phyloP scores from a whole-genome alignment of 306 rosid genomes.

The Erythrophleum fordii region DNA sequence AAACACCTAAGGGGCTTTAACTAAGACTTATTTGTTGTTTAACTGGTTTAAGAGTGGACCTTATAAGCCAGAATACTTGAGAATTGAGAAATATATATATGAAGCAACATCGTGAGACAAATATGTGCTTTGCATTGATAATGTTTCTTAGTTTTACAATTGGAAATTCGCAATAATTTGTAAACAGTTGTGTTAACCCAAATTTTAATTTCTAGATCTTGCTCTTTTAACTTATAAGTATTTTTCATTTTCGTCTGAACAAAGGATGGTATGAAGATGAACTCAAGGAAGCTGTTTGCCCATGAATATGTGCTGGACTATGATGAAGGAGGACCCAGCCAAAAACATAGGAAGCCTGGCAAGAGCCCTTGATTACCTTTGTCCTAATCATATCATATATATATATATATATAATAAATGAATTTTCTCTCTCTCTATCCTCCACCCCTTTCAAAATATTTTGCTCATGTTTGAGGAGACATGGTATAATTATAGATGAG shows the following conservation, averaged over 20 bases:
- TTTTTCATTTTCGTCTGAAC: slow-evolving; percentile 31
- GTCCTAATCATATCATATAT: slow-evolving; percentile 15
- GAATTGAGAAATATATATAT: slow-evolving; percentile 7
- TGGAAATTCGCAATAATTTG: neutral
- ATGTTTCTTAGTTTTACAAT: neutral
- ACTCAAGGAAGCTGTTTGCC: slow-evolving; percentile 58
- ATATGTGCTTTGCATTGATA: slow-evolving; percentile 3
- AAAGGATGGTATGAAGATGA: slow-evolving; percentile 51
- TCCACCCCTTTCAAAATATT: slow-evolving; percentile 36
- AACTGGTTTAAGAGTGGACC: slow-evolving; percentile 14
- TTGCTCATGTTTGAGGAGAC: slow-evolving; percentile 53
- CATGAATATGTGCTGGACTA: slow-evolving; percentile 62
- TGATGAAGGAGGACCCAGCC: slow-evolving; percentile 67
- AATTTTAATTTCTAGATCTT: slow-evolving; percentile 15
- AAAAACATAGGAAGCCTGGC: slow-evolving; percentile 70
- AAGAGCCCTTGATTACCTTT: slow-evolving; percentile 54
- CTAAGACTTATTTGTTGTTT: neutral
- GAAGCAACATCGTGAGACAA: slow-evolving; percentile 27
- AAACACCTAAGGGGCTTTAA: too few species aligned
- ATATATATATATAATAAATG: slow-evolving; percentile 2
- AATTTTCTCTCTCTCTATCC: slow-evolving; percentile 7
- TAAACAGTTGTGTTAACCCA: neutral
- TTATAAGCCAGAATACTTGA: neutral
- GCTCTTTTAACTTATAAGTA: slow-evolving; percentile 23
- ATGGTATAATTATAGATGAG: slow-evolving; percentile 39